Evolutionary conservation across 1,284 basidiomycete species (phyloP), one percentile per base, ranked within the genome.

Genomic region (Caloboletus inedulis): DNA sequence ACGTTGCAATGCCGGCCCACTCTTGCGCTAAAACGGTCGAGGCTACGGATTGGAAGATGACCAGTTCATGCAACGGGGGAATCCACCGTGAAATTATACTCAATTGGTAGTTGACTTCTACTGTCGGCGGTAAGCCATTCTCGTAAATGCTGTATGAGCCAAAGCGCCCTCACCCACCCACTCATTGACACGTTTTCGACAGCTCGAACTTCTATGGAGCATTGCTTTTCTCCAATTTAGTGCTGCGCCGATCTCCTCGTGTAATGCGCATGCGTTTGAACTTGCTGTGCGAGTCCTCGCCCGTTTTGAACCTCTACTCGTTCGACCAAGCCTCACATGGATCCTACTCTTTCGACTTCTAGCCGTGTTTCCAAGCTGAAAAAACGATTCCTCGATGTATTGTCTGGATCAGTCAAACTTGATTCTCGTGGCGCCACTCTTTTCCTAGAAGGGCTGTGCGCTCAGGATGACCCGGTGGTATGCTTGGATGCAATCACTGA

Each of bases 361-460:
- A 49, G 5, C 8, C 54, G 65, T 27, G 25, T 34, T 21, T n/a
- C 45, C 7, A 44, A 33, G 21, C 43, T 65, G 2, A 55, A 55
- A 33, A 63, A 56, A 21, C 49, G 51, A n/a, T 64, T 65, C n/a
- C 48, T 51, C 14, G 49, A 56, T 43, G 33, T 64, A 2, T 29
- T 68, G 0, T 54, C 53, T n/a, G 65, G 59, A 3, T 54, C 53
- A 12, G 61, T 52, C 31, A 53, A 53, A 29, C 34, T 60, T 14
- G 55, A 54, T 9, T 2, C 52, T 21, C 55, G 53, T 3, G 52
- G 59, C 13, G 55, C 49, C 14, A 36, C 18, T 27, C 61, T 61
- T n/a, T 83, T 80, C 55, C 60, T 84, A 5, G 76, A 84, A 57
- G 77, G 77, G 0, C 65, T 83, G 7, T 76, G 68, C 53, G 57